Base-by-base conservation (phyloP, 176 grass and related monocot genomes). In the Musa beccarii region DNA sequence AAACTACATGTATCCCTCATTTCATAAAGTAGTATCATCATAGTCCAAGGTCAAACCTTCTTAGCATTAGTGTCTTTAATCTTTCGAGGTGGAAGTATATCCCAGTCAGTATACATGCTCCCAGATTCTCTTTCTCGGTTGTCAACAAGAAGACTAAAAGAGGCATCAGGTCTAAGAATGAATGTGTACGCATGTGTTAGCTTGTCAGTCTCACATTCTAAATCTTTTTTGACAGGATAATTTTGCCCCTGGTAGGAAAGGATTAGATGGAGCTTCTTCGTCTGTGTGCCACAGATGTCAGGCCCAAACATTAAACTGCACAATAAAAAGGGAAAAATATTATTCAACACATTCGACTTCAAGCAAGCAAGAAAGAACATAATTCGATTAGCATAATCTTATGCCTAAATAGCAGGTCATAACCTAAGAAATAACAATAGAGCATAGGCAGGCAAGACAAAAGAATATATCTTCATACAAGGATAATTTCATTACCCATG, bases 241-340 rank as follows among this genome's bases (percentile, higher is more conserved):
- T 99, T 99, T 83, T 99, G 96, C 65, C 91, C 96, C 68, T 99
- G 96, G 68, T 99, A 99, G 15, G 96, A 99, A 72, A 99, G 84
- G 81, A 99, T 92, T 66, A 99, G 83, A 84, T 95, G 96, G 69
- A 95, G 91, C 86, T 99, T 99, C 66, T 99, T 99, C 77, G 90
- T 92, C 74, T 99, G 91, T 80, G 91, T 95, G 51, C 96, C 96
- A 84, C 96, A 99, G 54, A 99, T 72, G 74, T 99, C 96, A 79
- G 96, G 96, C 1, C 96, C 96, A 75, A 99, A 89, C 96, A 99
- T 99, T 68, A 99, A 89, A 79, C 96, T 99, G 88, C 81, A 71
- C 61, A 88, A 59, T 43, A 6, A 43, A 43, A 6, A 43, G 34
- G 34, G 49, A 9, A 63, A 84, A 73, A 75, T 53, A 66, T 74